Conservation (phyloP, 2,329 filamentous ascomycete genomes). For the Phoma sp. region DNA sequence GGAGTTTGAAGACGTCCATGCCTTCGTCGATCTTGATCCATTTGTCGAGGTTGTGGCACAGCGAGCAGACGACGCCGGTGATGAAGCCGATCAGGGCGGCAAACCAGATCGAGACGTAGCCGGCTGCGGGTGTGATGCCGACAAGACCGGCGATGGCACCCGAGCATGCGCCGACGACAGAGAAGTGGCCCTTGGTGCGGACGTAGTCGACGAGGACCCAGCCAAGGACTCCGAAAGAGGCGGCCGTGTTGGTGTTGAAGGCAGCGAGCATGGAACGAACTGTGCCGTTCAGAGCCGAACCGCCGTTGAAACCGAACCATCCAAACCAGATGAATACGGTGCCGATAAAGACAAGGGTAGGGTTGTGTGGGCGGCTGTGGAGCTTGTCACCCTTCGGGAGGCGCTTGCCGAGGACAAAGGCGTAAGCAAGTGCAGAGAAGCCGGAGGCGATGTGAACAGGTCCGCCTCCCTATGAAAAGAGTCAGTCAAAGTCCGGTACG, state of each 20-base stretch:
- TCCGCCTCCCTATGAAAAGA: slow-evolving; percentile 53
- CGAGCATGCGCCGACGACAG: slow-evolving; percentile 62
- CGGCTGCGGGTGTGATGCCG: slow-evolving; percentile 64
- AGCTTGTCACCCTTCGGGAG: slow-evolving; percentile 55
- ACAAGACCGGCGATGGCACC: slow-evolving; percentile 65
- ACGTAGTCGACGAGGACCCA: slow-evolving; percentile 62
- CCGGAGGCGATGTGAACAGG: slow-evolving; percentile 69
- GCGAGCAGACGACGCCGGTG: slow-evolving; percentile 58
- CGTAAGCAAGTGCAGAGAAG: slow-evolving; percentile 68
- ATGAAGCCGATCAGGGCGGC: slow-evolving; percentile 63
- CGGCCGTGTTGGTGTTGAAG: slow-evolving; percentile 65
- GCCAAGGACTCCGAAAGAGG: slow-evolving; percentile 60
- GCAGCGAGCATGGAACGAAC: slow-evolving; percentile 61
- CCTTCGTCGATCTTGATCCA: slow-evolving; percentile 64
- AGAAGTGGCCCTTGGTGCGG: slow-evolving; percentile 59
- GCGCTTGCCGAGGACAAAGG: slow-evolving; percentile 67
- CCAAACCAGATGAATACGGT: slow-evolving; percentile 71
- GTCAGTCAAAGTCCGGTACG: background rate
- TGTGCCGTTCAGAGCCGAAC: slow-evolving; percentile 56
- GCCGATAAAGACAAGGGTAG: slow-evolving; percentile 67
- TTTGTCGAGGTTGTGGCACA: slow-evolving; percentile 58
- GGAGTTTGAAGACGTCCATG: slow-evolving; percentile 66
- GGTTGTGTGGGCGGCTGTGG: slow-evolving; percentile 66
- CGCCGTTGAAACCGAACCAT: slow-evolving; percentile 66
- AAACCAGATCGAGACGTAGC: slow-evolving; percentile 60